Evolutionary conservation across 2,329 filamentous ascomycete species (phyloP).

Genomic region (Hypomyces rosellus): DNA sequence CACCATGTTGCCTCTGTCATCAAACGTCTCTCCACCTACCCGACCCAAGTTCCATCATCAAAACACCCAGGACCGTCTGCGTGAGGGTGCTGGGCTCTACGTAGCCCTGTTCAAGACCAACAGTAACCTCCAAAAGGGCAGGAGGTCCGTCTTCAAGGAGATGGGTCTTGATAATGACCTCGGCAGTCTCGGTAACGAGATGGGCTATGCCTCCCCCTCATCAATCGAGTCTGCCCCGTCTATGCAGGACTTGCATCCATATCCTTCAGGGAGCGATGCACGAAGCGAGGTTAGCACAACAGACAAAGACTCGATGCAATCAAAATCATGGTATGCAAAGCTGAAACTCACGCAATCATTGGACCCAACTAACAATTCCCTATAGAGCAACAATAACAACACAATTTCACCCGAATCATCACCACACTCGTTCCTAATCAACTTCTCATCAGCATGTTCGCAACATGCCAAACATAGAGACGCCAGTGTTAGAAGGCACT

Average conservation of each 20-base stretch:
- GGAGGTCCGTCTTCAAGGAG: conserved; percentile 48
- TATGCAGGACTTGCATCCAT: neutral
- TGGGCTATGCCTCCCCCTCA: conserved; percentile 13
- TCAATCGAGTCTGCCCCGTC: conserved; percentile 6
- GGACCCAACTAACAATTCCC: no score
- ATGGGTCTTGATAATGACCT: conserved; percentile 34
- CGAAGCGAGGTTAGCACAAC: neutral
- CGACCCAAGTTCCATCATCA: conserved; percentile 47
- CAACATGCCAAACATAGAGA: no score
- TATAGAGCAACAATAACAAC: no score
- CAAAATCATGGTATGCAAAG: conserved; percentile 6
- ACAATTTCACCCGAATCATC: no score
- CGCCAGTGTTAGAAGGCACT: no score
- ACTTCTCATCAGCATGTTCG: no score
- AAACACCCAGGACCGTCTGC: conserved; percentile 44
- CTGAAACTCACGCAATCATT: no score
- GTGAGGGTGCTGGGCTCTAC: conserved; percentile 38
- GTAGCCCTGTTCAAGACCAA: conserved; percentile 35
- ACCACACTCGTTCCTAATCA: no score
- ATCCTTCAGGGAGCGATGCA: neutral
- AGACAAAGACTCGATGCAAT: neutral
- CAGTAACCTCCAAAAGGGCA: conserved; percentile 42
- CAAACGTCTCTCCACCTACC: conserved; percentile 12
- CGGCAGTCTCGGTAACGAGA: conserved; percentile 17
- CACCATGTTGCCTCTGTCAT: neutral